Evolutionary conservation across 2,329 filamentous ascomycete genomes (phyloP).

Genomic region (Podosphaera fusca): DNA sequence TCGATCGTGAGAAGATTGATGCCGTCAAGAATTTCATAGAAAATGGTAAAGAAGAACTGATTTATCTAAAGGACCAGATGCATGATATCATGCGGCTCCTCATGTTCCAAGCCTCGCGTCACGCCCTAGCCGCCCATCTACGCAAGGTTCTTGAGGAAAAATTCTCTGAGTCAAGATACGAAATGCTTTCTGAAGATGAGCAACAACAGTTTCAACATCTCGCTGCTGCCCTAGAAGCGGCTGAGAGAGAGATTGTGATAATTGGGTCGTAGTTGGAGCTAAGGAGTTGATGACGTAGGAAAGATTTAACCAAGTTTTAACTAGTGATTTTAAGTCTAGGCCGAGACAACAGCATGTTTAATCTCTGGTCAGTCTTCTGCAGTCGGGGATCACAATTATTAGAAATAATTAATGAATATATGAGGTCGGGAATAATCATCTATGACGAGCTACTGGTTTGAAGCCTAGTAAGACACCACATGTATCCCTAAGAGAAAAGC

Average conservation of each 20-base stretch:
- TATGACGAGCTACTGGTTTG: too few species aligned
- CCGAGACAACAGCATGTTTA: too few species aligned
- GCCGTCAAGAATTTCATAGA: constrained; percentile 63
- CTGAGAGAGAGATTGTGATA: background rate
- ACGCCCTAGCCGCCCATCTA: constrained; percentile 49
- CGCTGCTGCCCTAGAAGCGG: background rate
- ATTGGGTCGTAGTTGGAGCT: background rate
- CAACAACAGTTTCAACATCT: background rate
- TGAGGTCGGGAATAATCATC: too few species aligned
- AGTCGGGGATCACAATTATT: too few species aligned
- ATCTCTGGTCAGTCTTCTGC: too few species aligned
- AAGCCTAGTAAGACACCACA: too few species aligned
- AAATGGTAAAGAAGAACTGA: constrained; percentile 51
- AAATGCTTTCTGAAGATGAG: background rate
- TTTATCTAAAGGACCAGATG: constrained; percentile 50
- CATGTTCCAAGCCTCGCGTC: constrained; percentile 71
- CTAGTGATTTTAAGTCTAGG: too few species aligned
- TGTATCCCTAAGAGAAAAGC: too few species aligned
- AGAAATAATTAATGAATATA: too few species aligned
- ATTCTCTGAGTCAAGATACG: constrained; percentile 2
- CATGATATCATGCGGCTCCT: constrained; percentile 69
- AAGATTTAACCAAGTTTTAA: too few species aligned
- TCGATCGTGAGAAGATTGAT: constrained; percentile 82
- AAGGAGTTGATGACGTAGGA: too few species aligned
- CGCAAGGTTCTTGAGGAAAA: constrained; percentile 36